These are phyloP conservation scores for Acacia acuminata DNA, from an alignment of 306 rosid genomes.

Conservation along the genomic window DNA sequence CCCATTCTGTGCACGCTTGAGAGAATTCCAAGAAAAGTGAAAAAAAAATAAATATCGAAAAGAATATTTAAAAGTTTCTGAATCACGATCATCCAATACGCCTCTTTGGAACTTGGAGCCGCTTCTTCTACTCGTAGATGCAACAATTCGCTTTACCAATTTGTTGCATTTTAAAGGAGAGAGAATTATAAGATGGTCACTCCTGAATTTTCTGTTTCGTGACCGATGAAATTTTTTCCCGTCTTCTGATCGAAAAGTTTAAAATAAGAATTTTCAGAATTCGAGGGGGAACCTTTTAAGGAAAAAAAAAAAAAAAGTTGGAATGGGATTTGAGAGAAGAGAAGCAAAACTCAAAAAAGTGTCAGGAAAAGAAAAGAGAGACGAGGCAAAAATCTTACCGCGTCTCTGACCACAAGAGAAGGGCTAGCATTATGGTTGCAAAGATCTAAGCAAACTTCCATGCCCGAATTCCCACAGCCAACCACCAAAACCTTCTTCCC, in stretches of 20 bases:
- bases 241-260: neutral
- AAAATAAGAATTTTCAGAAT: conserved; percentile 11
- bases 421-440: conserved; percentile 73
- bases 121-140: neutral
- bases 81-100: conserved; percentile 25
- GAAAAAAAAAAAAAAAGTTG: too few relatives aligned
- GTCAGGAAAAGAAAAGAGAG: neutral
- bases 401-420: conserved; percentile 75
- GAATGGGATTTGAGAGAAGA: neutral
- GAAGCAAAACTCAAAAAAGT: neutral
- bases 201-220: neutral
- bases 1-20: conserved; percentile 63
- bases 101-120: conserved; percentile 59
- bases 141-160: neutral
- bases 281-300: conserved; percentile 13
- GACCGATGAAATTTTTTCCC: neutral
- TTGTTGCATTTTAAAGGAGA: neutral
- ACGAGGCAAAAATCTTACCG: conserved; percentile 47
- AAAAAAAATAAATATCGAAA: conserved; percentile 41
- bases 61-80: conserved; percentile 19
- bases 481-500: conserved; percentile 78
- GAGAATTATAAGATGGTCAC: neutral
- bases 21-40: conserved; percentile 66
- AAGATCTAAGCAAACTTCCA: conserved; percentile 94
- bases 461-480: conserved; percentile 94